Conservation (phyloP, 768 basidiomycete genomes). For the Termitomyces sp. region DNA sequence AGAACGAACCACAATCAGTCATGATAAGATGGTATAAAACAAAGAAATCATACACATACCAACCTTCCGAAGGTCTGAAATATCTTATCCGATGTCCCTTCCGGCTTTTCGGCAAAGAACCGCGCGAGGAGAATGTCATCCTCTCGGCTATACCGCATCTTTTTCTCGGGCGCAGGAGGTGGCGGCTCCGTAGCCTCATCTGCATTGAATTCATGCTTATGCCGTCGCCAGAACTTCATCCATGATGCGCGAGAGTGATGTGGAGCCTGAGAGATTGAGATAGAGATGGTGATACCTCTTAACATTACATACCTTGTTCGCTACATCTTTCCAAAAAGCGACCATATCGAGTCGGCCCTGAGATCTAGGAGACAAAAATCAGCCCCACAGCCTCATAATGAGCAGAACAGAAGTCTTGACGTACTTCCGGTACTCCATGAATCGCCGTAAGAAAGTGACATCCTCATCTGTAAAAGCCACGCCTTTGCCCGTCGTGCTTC, state of each 20-base stretch:
- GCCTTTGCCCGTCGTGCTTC: slow-evolving; percentile 87
- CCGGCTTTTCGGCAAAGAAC: slow-evolving; percentile 65
- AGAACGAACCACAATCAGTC: not conserved
- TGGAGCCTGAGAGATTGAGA: slow-evolving; percentile 50
- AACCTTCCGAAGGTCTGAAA: slow-evolving; percentile 74
- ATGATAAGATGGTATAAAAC: not conserved
- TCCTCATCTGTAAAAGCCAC: slow-evolving; percentile 87
- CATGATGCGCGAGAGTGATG: slow-evolving; percentile 90
- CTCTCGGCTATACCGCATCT: slow-evolving; percentile 76
- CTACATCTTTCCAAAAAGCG: slow-evolving; percentile 75
- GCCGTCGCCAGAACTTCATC: slow-evolving; percentile 91
- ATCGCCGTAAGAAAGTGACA: slow-evolving; percentile 67
- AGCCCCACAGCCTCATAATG: not conserved
- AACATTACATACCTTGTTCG: slow-evolving; percentile 43
- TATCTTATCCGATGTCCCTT: slow-evolving; percentile 79
- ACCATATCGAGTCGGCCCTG: slow-evolving; percentile 69
- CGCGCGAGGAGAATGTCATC: slow-evolving; percentile 79
- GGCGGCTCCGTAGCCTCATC: slow-evolving; percentile 63
- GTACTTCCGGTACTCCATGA: slow-evolving; percentile 73
- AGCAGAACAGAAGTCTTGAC: slow-evolving; percentile 14
- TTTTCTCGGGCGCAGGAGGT: slow-evolving; percentile 77
- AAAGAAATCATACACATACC: slow-evolving; percentile 33
- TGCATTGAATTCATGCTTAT: slow-evolving; percentile 76
- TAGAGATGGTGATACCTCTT: not conserved
- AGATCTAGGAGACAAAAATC: slow-evolving; percentile 27